Conservation (phyloP, 2,329 filamentous ascomycete genomes). For the Calonectria multiphialidica region DNA sequence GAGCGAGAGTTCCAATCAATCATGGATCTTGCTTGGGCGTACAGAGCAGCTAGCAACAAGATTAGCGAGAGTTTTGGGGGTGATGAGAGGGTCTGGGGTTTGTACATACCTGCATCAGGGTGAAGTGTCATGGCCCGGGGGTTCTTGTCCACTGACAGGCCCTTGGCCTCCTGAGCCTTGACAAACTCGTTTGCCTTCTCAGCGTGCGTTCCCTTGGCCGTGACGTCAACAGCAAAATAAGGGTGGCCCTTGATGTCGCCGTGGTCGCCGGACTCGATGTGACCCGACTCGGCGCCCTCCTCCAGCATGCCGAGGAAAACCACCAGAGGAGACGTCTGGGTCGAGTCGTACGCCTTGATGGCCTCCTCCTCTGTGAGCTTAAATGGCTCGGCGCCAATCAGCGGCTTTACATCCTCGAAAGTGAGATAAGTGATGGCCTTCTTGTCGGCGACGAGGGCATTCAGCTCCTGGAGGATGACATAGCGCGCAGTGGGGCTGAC, state of each 20-base stretch:
- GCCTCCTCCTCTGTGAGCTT: constrained; percentile 77
- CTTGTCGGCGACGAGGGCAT: constrained; percentile 73
- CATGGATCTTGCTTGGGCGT: constrained; percentile 87
- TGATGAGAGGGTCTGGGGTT: constrained; percentile 21
- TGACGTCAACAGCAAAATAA: constrained; percentile 92
- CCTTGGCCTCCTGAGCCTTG: constrained; percentile 61
- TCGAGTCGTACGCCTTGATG: constrained; percentile 80
- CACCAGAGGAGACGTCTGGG: constrained; percentile 74
- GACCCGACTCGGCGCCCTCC: constrained; percentile 57
- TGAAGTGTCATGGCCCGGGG: constrained; percentile 72
- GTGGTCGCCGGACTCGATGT: constrained; percentile 55
- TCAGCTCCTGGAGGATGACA: constrained; percentile 82
- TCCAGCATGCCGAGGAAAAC: constrained; percentile 91
- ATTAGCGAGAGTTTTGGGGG: constrained; percentile 19
- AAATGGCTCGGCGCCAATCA: constrained; percentile 82
- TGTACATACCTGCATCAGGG: constrained; percentile 68
- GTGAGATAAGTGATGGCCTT: constrained; percentile 75
- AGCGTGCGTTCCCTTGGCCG: constrained; percentile 74
- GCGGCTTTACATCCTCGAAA: constrained; percentile 74
- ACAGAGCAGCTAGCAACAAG: constrained; percentile 78
- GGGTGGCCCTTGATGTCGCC: constrained; percentile 83
- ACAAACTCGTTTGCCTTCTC: constrained; percentile 68
- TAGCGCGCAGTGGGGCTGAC: constrained; percentile 76
- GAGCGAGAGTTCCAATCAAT: constrained; percentile 96
- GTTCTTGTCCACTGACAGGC: constrained; percentile 75